These are phyloP conservation scores for Globisporangium spiculum DNA, from an alignment of 352 stramenopile genomes.

Conservation along the genomic window DNA sequence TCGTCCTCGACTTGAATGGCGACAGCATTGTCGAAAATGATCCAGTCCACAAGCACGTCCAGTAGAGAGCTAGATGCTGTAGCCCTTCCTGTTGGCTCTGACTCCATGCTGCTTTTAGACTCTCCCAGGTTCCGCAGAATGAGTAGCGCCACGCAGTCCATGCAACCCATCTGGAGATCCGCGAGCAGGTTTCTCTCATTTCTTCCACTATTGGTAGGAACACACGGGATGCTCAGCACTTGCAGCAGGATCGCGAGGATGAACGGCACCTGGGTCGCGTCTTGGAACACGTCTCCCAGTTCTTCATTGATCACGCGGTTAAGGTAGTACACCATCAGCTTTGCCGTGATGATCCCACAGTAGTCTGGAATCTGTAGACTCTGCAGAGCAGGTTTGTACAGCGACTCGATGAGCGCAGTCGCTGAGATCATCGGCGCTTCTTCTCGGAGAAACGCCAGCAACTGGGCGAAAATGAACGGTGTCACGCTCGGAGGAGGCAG, in stretches of 20 bases:
- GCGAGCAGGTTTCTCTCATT: conserved; percentile 36
- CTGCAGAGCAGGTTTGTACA: conserved; percentile 17
- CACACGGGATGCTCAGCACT: conserved; percentile 45
- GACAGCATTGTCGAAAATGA: conserved; percentile 10
- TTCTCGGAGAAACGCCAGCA: conserved; percentile 44
- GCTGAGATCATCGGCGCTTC: conserved; percentile 8
- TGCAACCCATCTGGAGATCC: conserved; percentile 67
- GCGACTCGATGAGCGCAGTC: conserved; percentile 5
- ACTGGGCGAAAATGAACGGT: conserved; percentile 36
- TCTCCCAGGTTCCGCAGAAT: conserved; percentile 22
- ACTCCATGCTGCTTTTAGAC: not conserved
- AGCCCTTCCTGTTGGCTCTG: not conserved
- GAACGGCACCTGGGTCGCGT: conserved; percentile 23
- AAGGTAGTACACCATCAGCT: conserved; percentile 76
- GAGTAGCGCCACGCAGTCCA: conserved; percentile 65
- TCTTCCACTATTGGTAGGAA: not conserved
- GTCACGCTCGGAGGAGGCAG: conserved; percentile 29
- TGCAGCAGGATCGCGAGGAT: conserved; percentile 36
- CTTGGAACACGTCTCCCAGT: conserved; percentile 15
- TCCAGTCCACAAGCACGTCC: conserved; percentile 37
- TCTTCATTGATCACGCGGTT: conserved; percentile 62
- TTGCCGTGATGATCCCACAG: conserved; percentile 53
- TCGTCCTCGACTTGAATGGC: not conserved
- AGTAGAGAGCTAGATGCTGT: conserved; percentile 19
- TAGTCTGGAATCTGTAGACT: conserved; percentile 21